Conservation (phyloP, 441 rosid genomes). For the Raphanus hybrid region DNA sequence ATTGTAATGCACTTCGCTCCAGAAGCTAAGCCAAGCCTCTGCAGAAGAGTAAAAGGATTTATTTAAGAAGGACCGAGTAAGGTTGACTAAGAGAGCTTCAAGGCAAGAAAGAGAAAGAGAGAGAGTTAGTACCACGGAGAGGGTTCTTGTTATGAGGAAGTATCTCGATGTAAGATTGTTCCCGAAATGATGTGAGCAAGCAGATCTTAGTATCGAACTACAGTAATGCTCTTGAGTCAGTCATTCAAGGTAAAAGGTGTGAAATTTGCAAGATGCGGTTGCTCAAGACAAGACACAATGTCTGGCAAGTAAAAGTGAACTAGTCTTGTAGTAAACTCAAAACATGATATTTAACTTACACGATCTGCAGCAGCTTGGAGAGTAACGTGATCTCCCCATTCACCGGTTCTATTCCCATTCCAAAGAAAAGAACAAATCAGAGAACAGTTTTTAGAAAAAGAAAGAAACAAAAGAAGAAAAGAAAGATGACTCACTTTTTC, state of each 20-base stretch:
- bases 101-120: background rate
- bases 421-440: slow-evolving; percentile 17
- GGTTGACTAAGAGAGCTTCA: background rate
- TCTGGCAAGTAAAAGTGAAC: background rate
- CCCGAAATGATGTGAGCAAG: slow-evolving; percentile 88
- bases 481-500: slow-evolving; percentile 72
- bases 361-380: slow-evolving; percentile 95
- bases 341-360: slow-evolving; percentile 51
- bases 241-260: slow-evolving; percentile 25
- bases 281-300: background rate
- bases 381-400: slow-evolving; percentile 96
- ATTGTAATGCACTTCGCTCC: slow-evolving; percentile 98
- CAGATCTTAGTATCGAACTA: slow-evolving; percentile 87
- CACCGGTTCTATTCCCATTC: slow-evolving; percentile 62
- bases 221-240: slow-evolving; percentile 46
- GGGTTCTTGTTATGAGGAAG: slow-evolving; percentile 75
- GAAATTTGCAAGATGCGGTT: background rate
- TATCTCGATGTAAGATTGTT: slow-evolving; percentile 85
- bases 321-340: slow-evolving; percentile 9
- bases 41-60: slow-evolving; percentile 11
- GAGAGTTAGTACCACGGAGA: slow-evolving; percentile 57
- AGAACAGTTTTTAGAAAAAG: background rate
- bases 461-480: slow-evolving; percentile 36
- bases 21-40: slow-evolving; percentile 96
- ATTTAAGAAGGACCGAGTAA: background rate